These are phyloP conservation scores for Erigeron canadensis DNA, from an alignment of 129 eudicot species.

Conservation along the genomic window DNA sequence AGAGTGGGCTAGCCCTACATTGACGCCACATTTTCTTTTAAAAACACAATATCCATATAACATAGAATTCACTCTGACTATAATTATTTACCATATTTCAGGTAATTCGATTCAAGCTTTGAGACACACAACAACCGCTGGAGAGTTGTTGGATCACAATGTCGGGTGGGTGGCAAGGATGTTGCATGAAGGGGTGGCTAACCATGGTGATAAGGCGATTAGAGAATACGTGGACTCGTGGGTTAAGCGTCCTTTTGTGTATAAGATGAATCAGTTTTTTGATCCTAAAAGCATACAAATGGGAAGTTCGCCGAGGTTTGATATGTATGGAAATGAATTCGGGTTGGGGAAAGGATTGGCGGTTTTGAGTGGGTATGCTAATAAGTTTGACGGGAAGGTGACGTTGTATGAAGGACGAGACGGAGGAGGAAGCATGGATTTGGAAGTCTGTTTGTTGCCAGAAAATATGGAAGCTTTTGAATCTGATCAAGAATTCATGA, in stretches of 20 bases:
- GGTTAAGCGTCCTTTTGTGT: constrained; percentile 36
- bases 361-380: constrained; percentile 54
- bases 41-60: too few relatives aligned
- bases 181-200: constrained; percentile 40
- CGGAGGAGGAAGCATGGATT: constrained; percentile 55
- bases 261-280: constrained; percentile 25
- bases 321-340: constrained; percentile 70
- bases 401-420: constrained; percentile 43
- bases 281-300: constrained; percentile 38
- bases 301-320: constrained; percentile 66
- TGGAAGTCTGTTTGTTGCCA: constrained; percentile 48
- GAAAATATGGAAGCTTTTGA: constrained; percentile 42
- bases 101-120: constrained; percentile 29
- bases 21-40: too few relatives aligned
- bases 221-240: constrained; percentile 32
- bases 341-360: constrained; percentile 74
- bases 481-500: constrained; percentile 43
- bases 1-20: too few relatives aligned
- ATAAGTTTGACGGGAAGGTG: constrained; percentile 62
- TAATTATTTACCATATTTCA: neutral
- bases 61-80: neutral
- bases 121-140: constrained; percentile 5
- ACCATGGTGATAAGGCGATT: constrained; percentile 33
- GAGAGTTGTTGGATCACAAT: constrained; percentile 29
- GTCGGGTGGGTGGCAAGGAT: constrained; percentile 59